Evolutionary conservation across 805 yeast genomes (phyloP).

Genomic region (Yarrowia divulgata): DNA sequence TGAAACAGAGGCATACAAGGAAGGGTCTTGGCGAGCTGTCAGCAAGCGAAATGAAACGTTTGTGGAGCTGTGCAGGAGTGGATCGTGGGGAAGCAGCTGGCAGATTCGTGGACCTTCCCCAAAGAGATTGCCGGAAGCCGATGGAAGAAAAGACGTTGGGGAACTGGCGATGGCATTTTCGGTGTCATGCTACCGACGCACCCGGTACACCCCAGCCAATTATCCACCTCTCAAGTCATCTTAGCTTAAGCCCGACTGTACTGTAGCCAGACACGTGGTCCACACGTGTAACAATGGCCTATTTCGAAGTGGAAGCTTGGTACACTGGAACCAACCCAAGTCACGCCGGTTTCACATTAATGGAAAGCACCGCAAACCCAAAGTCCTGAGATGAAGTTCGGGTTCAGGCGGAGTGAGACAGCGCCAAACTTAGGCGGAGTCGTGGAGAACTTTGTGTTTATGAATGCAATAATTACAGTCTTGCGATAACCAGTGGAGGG

Average conservation of each 20-base stretch:
- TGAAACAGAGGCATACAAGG: background rate
- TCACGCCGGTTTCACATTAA: background rate
- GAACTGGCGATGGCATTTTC: no score
- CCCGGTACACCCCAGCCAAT: no score
- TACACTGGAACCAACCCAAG: no score
- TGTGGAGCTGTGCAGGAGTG: background rate
- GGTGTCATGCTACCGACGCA: no score
- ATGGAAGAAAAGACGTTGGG: background rate
- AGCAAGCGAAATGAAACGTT: background rate
- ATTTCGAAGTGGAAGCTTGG: background rate
- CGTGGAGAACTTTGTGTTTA: background rate
- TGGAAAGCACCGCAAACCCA: constrained; percentile 1
- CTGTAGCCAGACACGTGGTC: background rate
- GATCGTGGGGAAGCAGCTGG: background rate
- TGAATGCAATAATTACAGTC: background rate
- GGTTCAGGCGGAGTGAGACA: background rate
- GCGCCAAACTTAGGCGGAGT: background rate
- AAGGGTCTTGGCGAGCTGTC: background rate
- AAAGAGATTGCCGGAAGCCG: background rate
- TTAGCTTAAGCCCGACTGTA: background rate
- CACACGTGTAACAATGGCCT: background rate
- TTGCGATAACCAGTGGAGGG: background rate
- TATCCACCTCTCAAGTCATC: background rate
- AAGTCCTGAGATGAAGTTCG: constrained; percentile 18
- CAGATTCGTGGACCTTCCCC: background rate